phyloP scores from a whole-genome alignment of 768 basidiomycete species.

The Naganishia vaughanmartiniae region DNA sequence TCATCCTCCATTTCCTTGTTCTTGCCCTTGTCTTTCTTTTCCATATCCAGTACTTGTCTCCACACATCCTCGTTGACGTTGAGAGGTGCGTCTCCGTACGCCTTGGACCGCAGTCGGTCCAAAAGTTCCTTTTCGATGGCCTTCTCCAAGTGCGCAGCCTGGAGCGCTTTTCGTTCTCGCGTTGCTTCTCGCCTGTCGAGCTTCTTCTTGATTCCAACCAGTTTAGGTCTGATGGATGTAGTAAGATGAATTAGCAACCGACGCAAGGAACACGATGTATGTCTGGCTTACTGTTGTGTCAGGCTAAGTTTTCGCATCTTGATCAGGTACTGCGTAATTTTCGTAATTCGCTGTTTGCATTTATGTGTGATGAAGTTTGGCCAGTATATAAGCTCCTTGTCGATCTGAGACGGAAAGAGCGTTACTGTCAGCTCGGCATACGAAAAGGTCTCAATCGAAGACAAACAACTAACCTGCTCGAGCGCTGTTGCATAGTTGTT shows the following conservation, averaged over 20 bases:
- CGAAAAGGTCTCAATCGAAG: background rate
- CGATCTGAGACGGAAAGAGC: conserved; percentile 64
- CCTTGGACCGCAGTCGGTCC: conserved; percentile 90
- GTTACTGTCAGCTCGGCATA: background rate
- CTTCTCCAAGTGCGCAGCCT: conserved; percentile 89
- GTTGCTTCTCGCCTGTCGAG: conserved; percentile 86
- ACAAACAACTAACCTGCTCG: conserved; percentile 69
- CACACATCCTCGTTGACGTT: conserved; percentile 98
- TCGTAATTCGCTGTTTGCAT: conserved; percentile 98
- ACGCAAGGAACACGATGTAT: background rate
- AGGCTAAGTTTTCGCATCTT: conserved; percentile 91
- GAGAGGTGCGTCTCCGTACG: conserved; percentile 93
- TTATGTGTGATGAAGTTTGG: conserved; percentile 96
- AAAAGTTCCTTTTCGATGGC: conserved; percentile 95
- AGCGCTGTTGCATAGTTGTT: conserved; percentile 93
- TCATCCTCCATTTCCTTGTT: conserved; percentile 47
- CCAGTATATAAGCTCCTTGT: conserved; percentile 94
- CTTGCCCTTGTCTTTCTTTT: conserved; percentile 54
- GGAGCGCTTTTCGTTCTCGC: conserved; percentile 91
- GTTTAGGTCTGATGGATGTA: conserved; percentile 67
- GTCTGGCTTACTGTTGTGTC: conserved; percentile 70
- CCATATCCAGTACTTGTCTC: conserved; percentile 83
- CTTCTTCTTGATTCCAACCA: conserved; percentile 95
- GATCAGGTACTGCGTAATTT: conserved; percentile 98
- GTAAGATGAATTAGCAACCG: background rate